Evolutionary conservation across 352 stramenopile genomes (phyloP), one percentile per base, ranked within the genome.

Genomic region (Thalassiosira oceanica): DNA sequence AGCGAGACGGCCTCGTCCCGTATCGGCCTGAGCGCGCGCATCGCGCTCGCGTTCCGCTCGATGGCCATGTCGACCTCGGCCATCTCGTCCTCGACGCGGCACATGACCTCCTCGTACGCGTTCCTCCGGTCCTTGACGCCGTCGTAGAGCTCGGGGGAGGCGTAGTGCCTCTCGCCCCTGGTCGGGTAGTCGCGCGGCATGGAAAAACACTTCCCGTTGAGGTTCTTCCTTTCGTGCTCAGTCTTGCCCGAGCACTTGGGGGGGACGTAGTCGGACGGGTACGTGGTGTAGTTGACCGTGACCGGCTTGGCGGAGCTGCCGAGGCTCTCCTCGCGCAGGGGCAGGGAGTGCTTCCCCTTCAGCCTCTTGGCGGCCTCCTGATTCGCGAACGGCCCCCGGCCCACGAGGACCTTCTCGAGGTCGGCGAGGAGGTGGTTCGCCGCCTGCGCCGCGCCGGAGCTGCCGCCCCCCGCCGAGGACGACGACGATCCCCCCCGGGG

Each of bases 81-180:
- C n/a, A 96, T 93, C 78, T 99, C 97, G 67, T 99, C 97, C 83
- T 99, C 97, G 0, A 80, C 78, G 37, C 70, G 66, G 77, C 98
- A 98, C 20, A 99, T 85, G 5, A 95, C 92, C 78, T 99, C 97
- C 78, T 99, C 97, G 76, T 99, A 98, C 43, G 75, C 56, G 68
- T 93, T 93, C 2, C 63, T 29, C 28, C 84, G 56, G 7, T 63
- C 60, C 51, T 73, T 70, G 28, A 88, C 61, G 18, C 62, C 78
- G 56, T 88, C 80, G 56, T 89, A 92, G 15, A 78, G 61, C 39
- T 87, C 84, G 7, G 72, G 56, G 7, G 69, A 80, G 10, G 41
- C 41, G 21, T 61, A 28, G 10, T 44, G 37, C 20, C 85, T 94
- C 50, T 92, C 96, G 21, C 70, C 82, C 48, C 97, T 94, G 67